These are phyloP conservation scores for Mimosa pudica DNA, from an alignment of 306 rosid genomes.

Conservation along the genomic window DNA sequence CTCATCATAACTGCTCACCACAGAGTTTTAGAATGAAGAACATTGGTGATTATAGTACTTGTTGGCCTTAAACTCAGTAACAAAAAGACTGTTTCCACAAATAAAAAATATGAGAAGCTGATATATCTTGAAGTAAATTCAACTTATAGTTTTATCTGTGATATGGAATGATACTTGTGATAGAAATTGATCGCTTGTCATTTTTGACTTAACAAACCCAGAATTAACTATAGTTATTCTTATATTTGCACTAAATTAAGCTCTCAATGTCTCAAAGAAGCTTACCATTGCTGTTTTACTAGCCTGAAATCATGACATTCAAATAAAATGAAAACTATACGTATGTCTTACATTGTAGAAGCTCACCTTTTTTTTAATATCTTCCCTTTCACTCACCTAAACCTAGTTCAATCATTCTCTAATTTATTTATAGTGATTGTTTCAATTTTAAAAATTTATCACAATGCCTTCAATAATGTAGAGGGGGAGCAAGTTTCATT, in stretches of 20 bases:
- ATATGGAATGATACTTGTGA: neutral
- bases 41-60: neutral
- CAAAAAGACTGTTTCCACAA: too few species aligned
- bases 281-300: conserved; percentile 38
- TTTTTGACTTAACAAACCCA: neutral
- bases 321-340: neutral
- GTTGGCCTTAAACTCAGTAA: neutral
- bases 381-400: too few species aligned
- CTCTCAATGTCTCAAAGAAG: conserved; percentile 38
- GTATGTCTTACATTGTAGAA: conserved; percentile 16
- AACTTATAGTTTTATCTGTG: too few species aligned
- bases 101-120: neutral
- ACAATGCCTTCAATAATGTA: too few species aligned
- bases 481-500: too few species aligned
- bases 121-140: too few species aligned
- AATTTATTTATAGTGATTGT: too few species aligned
- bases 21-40: neutral
- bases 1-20: neutral
- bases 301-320: conserved; percentile 25
- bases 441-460: too few species aligned
- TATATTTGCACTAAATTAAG: conserved; percentile 19
- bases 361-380: neutral
- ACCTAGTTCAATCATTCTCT: too few species aligned
- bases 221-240: conserved; percentile 41
- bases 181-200: neutral